Percentiles rank a stretch among this genome's conserved stretches.
Evolutionary conservation across 2,329 filamentous ascomycete genomes (phyloP).

Genomic region (Diaporthe batatas): DNA sequence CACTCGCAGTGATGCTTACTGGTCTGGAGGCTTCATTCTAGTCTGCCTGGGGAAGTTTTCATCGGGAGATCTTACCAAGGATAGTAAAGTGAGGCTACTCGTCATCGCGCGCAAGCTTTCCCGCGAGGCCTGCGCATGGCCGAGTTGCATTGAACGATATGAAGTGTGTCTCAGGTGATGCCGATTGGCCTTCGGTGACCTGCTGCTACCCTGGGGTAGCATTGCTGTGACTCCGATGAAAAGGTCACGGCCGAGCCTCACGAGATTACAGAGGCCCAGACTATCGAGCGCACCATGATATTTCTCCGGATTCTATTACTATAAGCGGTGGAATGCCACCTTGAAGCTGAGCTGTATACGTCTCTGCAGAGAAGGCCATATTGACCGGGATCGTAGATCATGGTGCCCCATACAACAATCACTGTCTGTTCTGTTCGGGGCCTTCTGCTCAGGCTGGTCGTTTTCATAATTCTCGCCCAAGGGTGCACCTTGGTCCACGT

Average conservation of each 20-base stretch:
- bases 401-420: too few relatives aligned
- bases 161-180: neutral
- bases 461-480: neutral
- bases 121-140: neutral
- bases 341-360: too few relatives aligned
- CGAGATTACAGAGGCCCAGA: neutral
- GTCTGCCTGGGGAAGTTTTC: neutral
- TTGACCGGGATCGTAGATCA: too few relatives aligned
- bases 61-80: neutral
- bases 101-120: neutral
- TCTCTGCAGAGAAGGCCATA: neutral
- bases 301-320: neutral
- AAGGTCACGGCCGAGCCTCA: neutral
- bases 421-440: too few relatives aligned
- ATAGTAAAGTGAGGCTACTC: neutral
- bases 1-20: neutral
- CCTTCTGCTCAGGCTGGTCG: neutral
- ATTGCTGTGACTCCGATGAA: too few relatives aligned
- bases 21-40: neutral
- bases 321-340: neutral
- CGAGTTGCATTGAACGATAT: neutral
- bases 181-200: neutral
- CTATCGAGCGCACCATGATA: neutral
- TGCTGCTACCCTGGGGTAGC: too few relatives aligned
- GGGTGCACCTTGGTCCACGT: neutral